phyloP scores from a whole-genome alignment of 768 basidiomycete genomes.

The Peribolospora kevripleyi region DNA sequence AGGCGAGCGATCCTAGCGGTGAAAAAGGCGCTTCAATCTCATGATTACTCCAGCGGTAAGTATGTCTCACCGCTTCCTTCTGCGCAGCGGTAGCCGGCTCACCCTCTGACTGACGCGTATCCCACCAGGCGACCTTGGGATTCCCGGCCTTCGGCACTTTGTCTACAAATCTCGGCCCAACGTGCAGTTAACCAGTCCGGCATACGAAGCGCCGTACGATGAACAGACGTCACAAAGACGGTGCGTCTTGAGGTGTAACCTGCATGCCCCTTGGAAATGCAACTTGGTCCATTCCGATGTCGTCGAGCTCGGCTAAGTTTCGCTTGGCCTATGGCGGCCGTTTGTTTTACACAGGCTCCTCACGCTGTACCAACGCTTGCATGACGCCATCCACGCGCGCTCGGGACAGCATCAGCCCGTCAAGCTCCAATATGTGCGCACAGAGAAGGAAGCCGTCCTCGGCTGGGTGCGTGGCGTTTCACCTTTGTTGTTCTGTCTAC shows the following conservation, averaged over 20 bases:
- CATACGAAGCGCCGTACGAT: constrained; percentile 69
- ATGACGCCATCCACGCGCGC: constrained; percentile 73
- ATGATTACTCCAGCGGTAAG: not conserved
- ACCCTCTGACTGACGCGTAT: constrained; percentile 20
- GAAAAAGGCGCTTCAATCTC: too few species aligned
- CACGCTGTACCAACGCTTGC: constrained; percentile 64
- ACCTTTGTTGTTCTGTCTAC: not conserved
- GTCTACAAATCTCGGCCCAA: constrained; percentile 72
- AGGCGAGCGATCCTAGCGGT: not conserved
- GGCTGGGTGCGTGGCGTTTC: constrained; percentile 56
- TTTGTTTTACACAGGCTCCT: constrained; percentile 31
- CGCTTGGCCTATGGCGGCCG: not conserved
- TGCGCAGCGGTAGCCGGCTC: not conserved
- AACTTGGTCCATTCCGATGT: not conserved
- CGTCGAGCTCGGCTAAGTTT: not conserved
- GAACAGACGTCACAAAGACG: constrained; percentile 34
- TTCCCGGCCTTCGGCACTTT: constrained; percentile 80
- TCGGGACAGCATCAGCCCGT: constrained; percentile 32
- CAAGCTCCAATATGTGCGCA: constrained; percentile 67
- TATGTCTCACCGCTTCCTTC: not conserved
- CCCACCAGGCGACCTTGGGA: constrained; percentile 45
- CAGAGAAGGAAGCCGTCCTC: constrained; percentile 65
- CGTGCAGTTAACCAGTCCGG: constrained; percentile 69
- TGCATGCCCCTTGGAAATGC: too few species aligned
- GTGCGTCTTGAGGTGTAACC: constrained; percentile 18